phyloP scores from a whole-genome alignment of 2,329 filamentous ascomycete genomes.

The Phaeoacremonium minimum region DNA sequence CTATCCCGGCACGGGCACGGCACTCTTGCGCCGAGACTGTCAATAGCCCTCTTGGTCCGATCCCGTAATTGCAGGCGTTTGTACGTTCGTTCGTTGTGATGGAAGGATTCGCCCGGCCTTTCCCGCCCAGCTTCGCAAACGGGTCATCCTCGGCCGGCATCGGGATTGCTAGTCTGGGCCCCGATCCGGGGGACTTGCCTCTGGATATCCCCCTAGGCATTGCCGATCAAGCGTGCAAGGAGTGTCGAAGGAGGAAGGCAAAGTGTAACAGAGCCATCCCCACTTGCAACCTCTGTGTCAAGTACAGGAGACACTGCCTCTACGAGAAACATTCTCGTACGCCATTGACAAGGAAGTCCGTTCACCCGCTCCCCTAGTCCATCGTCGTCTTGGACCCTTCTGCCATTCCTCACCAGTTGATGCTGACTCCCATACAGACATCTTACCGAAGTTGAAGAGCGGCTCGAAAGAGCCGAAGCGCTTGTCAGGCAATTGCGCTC shows the following conservation, averaged over 20 bases:
- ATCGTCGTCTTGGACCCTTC: not conserved
- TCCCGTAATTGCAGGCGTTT: no score
- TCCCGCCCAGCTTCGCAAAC: no score
- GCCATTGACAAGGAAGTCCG: conserved; percentile 39
- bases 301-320: conserved; percentile 38
- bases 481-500: conserved; percentile 22
- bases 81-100: no score
- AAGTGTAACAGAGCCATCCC: conserved; percentile 31
- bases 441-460: conserved; percentile 37
- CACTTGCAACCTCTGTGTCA: conserved; percentile 32
- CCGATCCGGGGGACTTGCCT: no score
- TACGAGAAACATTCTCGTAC: conserved; percentile 43
- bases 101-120: no score
- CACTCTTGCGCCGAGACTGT: no score
- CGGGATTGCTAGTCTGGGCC: no score
- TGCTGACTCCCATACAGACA: conserved; percentile 18
- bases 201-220: conserved; percentile 11
- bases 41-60: no score
- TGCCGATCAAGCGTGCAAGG: conserved; percentile 31
- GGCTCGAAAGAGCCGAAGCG: conserved; percentile 28
- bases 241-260: conserved; percentile 33
- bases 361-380: no score
- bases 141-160: no score
- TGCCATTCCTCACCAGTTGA: not conserved
- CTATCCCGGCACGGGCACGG: no score